A percentile compares a stretch with the other conserved stretches of the same genome.
Conservation (phyloP, 2,329 filamentous ascomycete species). For the Geosmithia putterillii region DNA sequence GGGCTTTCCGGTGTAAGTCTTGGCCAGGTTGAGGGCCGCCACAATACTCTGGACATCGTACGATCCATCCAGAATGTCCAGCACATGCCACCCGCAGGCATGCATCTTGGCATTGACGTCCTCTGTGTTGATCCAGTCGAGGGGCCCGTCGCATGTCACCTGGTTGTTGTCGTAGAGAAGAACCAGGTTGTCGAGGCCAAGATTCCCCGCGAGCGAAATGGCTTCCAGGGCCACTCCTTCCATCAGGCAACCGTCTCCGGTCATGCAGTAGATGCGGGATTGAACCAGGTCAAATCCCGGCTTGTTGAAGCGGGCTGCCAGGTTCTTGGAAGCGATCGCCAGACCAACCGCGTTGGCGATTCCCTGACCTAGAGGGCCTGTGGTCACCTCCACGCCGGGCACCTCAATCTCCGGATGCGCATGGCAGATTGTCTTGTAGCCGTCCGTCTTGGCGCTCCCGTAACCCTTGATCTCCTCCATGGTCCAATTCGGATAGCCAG, state of each 20-base stretch:
- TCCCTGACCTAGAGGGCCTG: constrained; percentile 43
- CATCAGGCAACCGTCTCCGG: constrained; percentile 41
- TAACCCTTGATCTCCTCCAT: constrained; percentile 40
- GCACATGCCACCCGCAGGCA: constrained; percentile 38
- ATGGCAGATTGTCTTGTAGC: constrained; percentile 29
- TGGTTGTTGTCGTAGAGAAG: constrained; percentile 47
- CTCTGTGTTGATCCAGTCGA: constrained; percentile 39
- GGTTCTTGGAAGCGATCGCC: constrained; percentile 40
- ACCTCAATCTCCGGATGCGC: constrained; percentile 43
- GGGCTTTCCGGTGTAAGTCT: constrained; percentile 25
- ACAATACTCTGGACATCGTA: constrained; percentile 34
- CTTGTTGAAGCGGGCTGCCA: constrained; percentile 36
- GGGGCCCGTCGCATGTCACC: constrained; percentile 41
- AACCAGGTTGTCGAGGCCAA: constrained; percentile 36
- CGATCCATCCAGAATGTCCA: constrained; percentile 35
- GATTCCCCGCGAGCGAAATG: constrained; percentile 38
- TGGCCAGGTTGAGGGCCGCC: constrained; percentile 27
- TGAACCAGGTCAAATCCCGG: constrained; percentile 32
- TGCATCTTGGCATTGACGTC: constrained; percentile 42
- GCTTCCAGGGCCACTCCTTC: constrained; percentile 43
- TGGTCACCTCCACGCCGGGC: constrained; percentile 43
- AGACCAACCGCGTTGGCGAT: constrained; percentile 43
- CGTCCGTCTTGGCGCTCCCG: constrained; percentile 20
- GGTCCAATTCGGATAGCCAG: constrained; percentile 36
- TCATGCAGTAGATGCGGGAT: constrained; percentile 40